Evolutionary conservation across 257 asterid species (phyloP).

Genomic region (Plectranthus barbatus): DNA sequence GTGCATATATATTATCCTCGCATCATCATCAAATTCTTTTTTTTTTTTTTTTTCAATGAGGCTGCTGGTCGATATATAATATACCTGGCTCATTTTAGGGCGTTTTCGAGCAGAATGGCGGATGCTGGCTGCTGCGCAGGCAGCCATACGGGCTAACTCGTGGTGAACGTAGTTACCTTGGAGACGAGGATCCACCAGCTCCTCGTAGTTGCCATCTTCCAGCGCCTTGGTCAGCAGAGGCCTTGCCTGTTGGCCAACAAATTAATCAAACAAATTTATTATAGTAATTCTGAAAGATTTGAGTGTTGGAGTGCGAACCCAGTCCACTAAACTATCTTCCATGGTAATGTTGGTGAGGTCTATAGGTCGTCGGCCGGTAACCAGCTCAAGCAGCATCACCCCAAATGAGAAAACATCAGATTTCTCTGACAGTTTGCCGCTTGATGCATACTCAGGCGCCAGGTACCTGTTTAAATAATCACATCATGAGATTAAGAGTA

Average conservation of each 20-base stretch:
- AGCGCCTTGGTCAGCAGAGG: constrained; percentile 57
- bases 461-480: constrained; percentile 39
- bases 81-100: constrained; percentile 86
- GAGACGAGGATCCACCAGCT: constrained; percentile 62
- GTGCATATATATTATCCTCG: no score
- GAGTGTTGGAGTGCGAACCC: constrained; percentile 19
- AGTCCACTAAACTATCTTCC: constrained; percentile 92
- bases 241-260: constrained; percentile 26
- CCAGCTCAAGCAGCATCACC: constrained; percentile 81
- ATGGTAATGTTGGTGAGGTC: constrained; percentile 46
- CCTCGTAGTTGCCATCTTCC: constrained; percentile 48
- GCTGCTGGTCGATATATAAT: no score
- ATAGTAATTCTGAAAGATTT: no score
- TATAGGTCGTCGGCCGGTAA: constrained; percentile 76
- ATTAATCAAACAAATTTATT: no score
- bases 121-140: constrained; percentile 69
- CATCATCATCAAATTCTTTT: no score
- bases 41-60: no score
- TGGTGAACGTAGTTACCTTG: constrained; percentile 34
- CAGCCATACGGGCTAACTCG: constrained; percentile 56
- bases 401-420: constrained; percentile 94
- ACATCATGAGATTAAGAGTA: no score
- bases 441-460: constrained; percentile 95
- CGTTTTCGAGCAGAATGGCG: constrained; percentile 92
- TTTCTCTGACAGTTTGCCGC: constrained; percentile 76